Evolutionary conservation across 495 filamentous ascomycete species (phyloP), one percentile per base, ranked within the genome.

Genomic region (Letharia lupina): DNA sequence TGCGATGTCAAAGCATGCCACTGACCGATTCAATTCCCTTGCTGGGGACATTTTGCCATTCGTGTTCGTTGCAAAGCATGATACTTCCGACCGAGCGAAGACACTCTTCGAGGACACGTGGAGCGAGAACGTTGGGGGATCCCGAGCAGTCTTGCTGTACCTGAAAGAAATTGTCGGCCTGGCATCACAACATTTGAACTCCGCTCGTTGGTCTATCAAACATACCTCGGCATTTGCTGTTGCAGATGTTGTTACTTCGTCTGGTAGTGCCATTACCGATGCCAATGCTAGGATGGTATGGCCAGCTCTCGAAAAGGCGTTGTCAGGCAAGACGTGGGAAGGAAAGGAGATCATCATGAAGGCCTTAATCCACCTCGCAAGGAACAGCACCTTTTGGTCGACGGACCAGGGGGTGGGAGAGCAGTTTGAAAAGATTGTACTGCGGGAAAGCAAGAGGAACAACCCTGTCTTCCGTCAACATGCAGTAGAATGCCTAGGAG

Each of bases 341-440:
- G 91, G 91, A 12, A 98, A 98, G 76, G 94, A 97, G 75, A 87
- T 84, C 65, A 86, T 98, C 59, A 78, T 98, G n/a, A 81, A 86
- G 65, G 88, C 90, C n/a, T 88, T 96, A 73, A 87, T 90, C 16
- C 84, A 84, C 64, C 92, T 96, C 69, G 84, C 86, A 3, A 78
- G 87, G 62, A 82, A 79, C 16, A 82, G 80, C 70, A 77, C 72
- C 18, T 70, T 89, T 33, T 91, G 89, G 83, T 71, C 73, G 44
- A 74, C 71, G 16, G 80, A 87, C 44, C 68, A 74, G 31, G 75
- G 77, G 60, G 71, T 84, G 9, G 72, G 73, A 52, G 75, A 79
- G 23, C 71, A 82, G 65, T 81, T 85, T 70, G 77, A 77, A 73
- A 83, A 83, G 73, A 70, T 96, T 68, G 81, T 86, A 28, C 76